Base-by-base conservation (phyloP, 805 yeast genomes). In the Danielia reshetovae region DNA sequence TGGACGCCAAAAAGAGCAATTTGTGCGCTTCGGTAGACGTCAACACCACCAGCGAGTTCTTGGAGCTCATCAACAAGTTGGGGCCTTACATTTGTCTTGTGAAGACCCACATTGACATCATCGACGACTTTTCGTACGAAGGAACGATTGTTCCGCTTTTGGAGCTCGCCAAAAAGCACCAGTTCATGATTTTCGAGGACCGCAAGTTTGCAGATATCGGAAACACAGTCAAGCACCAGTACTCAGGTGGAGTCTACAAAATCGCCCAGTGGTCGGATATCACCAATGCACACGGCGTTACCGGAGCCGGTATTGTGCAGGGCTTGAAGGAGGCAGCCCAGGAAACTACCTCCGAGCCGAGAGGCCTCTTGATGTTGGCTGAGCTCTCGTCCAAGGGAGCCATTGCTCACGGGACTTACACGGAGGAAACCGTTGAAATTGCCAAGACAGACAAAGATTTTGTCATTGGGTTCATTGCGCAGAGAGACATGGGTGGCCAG, bases 171-270 rank as follows among this genome's bases (percentile, higher is more conserved):
- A 65, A 76, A 49, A 87, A 88, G 54, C 90, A 89, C 66, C 77
- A 83, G 45, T 93, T 93, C 54, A 65, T 93, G 71, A 82, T 93
- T 46, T 93, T 93, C 56, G 99, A 93, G 65, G 99, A 93, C 64
- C 75, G 99, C 45, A 93, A 93, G 65, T 93, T 93, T 62, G 98
- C 99, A 16, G 99, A 93, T 60, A 93, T 93, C 50, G 99, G 99
- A 12, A 87, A 89, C 55, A 93, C 98, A 1, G 98, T 93, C 35
- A 89, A 90, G 64, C 75, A 86, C 29, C 98, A 93, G 62, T 93
- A 90, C 60, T 68, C 84, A 21, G 86, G 94, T 24, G 98, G 98
- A 29, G 81, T 86, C 8, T 88, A 78, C 67, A 79, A 77, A 54
- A 90, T 90, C 42, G 93, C 95, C 10, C 66, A 79, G 51, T 93